phyloP scores from a whole-genome alignment of 1,284 basidiomycete species.

The Anthracocystis walkeri region DNA sequence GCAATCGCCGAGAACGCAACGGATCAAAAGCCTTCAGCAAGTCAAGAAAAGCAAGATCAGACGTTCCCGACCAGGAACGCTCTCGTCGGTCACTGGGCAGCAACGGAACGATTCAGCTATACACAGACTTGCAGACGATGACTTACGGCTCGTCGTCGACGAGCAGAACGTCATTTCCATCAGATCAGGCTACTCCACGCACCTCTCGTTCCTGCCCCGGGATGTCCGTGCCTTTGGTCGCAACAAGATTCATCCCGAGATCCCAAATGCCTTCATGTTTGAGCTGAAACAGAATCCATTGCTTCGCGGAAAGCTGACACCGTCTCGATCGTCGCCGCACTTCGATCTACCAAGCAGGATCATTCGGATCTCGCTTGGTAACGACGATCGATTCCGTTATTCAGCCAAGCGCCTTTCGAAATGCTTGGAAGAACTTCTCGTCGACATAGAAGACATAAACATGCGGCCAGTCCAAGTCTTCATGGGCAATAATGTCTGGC shows the following conservation, averaged over 20 bases:
- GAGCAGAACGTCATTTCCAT: slow-evolving; percentile 9
- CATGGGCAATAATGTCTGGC: slow-evolving; percentile 7
- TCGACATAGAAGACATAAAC: neutral
- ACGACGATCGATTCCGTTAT: neutral
- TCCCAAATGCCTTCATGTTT: slow-evolving; percentile 10
- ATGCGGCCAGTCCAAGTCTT: slow-evolving; percentile 1
- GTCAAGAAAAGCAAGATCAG: slow-evolving; percentile 3
- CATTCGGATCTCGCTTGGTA: slow-evolving; percentile 5
- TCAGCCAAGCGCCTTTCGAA: slow-evolving; percentile 1
- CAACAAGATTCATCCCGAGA: neutral
- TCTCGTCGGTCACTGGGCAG: slow-evolving; percentile 22
- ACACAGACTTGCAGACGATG: neutral
- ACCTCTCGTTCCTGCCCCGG: slow-evolving; percentile 25
- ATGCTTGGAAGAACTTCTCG: slow-evolving; percentile 3
- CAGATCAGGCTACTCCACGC: neutral
- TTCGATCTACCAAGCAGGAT: slow-evolving; percentile 16
- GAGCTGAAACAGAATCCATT: slow-evolving; percentile 28
- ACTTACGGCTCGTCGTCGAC: slow-evolving; percentile 2
- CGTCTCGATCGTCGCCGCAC: neutral
- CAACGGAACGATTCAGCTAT: slow-evolving; percentile 9
- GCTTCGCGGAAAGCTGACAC: neutral
- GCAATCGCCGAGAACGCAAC: slow-evolving; percentile 33
- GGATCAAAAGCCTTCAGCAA: slow-evolving; percentile 17
- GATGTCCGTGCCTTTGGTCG: slow-evolving; percentile 13
- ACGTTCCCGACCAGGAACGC: neutral